phyloP scores from a whole-genome alignment of 2,329 filamentous ascomycete species.

The Ascochyta fabae region DNA sequence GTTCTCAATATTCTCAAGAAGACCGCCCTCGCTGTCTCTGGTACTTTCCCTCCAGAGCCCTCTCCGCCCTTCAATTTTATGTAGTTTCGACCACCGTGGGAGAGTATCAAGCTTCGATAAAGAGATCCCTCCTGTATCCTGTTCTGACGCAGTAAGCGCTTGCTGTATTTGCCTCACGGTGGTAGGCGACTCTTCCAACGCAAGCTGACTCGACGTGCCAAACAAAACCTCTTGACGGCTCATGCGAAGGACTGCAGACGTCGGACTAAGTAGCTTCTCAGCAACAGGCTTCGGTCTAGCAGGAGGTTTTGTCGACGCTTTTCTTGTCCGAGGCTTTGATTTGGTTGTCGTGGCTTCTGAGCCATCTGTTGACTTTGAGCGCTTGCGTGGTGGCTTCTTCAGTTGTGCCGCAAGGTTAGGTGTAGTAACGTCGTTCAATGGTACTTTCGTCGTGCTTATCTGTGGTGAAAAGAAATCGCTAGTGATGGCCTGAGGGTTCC shows the following conservation, averaged over 20 bases:
- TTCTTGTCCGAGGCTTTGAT: slow-evolving; percentile 33
- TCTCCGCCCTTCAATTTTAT: slow-evolving; percentile 28
- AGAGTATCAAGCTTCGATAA: neutral
- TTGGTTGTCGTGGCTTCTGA: slow-evolving; percentile 27
- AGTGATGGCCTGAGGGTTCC: slow-evolving; percentile 13
- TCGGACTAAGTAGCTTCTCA: slow-evolving; percentile 48
- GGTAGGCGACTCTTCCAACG: slow-evolving; percentile 46
- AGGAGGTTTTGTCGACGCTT: slow-evolving; percentile 31
- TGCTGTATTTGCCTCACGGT: slow-evolving; percentile 45
- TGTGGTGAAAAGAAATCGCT: slow-evolving; percentile 37
- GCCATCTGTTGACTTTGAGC: slow-evolving; percentile 26
- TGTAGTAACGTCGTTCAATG: slow-evolving; percentile 33
- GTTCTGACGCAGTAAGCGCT: slow-evolving; percentile 45
- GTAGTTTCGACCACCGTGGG: slow-evolving; percentile 27
- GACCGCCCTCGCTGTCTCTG: slow-evolving; percentile 39
- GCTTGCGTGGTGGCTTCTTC: slow-evolving; percentile 32
- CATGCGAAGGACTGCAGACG: slow-evolving; percentile 35
- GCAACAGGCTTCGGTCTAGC: slow-evolving; percentile 37
- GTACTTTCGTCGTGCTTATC: slow-evolving; percentile 28
- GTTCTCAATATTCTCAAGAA: slow-evolving; percentile 35
- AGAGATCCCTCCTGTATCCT: slow-evolving; percentile 17
- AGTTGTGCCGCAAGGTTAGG: slow-evolving; percentile 10
- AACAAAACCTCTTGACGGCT: slow-evolving; percentile 48
- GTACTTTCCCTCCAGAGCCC: slow-evolving; percentile 44
- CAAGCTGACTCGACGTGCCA: slow-evolving; percentile 51